phyloP scores from a whole-genome alignment of 306 rosid genomes.

The Lagenaria siceraria region DNA sequence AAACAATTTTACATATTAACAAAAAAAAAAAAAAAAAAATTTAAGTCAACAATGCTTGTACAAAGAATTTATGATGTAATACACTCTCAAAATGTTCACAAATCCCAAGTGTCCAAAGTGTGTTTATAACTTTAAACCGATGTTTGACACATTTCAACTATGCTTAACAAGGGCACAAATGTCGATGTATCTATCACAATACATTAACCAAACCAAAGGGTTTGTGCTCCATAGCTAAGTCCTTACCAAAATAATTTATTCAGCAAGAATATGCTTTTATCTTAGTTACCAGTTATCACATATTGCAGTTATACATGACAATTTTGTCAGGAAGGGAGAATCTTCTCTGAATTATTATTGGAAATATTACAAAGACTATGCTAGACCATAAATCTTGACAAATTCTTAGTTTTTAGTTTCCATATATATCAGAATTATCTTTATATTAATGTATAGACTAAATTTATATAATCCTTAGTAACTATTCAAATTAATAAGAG shows the following conservation, averaged over 20 bases:
- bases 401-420: not conserved
- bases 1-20: not conserved
- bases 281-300: not conserved
- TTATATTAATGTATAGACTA: not conserved
- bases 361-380: not conserved
- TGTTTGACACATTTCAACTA: not conserved
- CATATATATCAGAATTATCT: not conserved
- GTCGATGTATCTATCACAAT: not conserved
- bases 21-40: too few species aligned
- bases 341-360: not conserved
- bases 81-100: not conserved
- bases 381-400: not conserved
- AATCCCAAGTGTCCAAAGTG: not conserved
- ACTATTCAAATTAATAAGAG: not conserved
- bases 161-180: not conserved
- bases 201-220: not conserved
- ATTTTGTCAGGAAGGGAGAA: not conserved
- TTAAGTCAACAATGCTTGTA: not conserved
- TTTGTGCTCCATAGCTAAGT: not conserved
- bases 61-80: not conserved
- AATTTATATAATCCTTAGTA: not conserved
- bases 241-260: not conserved
- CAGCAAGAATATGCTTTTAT: not conserved
- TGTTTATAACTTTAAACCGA: not conserved
- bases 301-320: not conserved